Conservation (phyloP, 2,329 filamentous ascomycete species). For the Aaosphaeria pasadenensis region DNA sequence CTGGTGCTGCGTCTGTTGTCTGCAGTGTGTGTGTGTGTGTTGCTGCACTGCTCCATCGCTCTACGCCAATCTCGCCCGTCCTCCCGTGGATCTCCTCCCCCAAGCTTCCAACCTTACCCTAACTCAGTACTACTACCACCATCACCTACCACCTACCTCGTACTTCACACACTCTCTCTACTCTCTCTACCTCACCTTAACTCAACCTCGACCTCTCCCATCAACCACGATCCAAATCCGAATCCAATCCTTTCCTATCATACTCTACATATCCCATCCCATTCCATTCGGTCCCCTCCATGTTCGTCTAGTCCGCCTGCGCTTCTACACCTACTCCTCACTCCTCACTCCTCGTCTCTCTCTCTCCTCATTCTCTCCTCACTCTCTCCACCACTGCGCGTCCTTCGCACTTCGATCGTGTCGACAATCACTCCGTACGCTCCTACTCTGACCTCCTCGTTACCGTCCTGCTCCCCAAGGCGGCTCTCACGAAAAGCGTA, state of each 20-base stretch:
- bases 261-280: background rate
- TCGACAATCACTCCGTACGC: background rate
- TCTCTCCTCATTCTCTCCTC: conserved; percentile 14
- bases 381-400: conserved; percentile 6
- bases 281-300: conserved; percentile 10
- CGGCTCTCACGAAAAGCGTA: too few relatives aligned
- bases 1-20: background rate
- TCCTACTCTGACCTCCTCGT: conserved; percentile 6
- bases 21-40: too few relatives aligned
- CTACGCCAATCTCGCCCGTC: conserved; percentile 5
- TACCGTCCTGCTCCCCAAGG: conserved; percentile 1
- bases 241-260: conserved; percentile 2
- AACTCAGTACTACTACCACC: conserved; percentile 17
- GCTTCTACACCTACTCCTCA: too few relatives aligned
- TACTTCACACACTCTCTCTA: conserved; percentile 5
- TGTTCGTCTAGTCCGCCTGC: conserved; percentile 21
- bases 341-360: too few relatives aligned
- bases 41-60: too few relatives aligned
- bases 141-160: conserved; percentile 13
- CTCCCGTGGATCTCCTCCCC: conserved; percentile 17
- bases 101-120: background rate
- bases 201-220: conserved; percentile 14
- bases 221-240: background rate
- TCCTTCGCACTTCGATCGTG: background rate
- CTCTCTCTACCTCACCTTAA: conserved; percentile 8